Percentiles rank a stretch among this genome's conserved stretches.
phyloP scores from a whole-genome alignment of 345 rosid genomes.

The Melastoma malabathricum region DNA sequence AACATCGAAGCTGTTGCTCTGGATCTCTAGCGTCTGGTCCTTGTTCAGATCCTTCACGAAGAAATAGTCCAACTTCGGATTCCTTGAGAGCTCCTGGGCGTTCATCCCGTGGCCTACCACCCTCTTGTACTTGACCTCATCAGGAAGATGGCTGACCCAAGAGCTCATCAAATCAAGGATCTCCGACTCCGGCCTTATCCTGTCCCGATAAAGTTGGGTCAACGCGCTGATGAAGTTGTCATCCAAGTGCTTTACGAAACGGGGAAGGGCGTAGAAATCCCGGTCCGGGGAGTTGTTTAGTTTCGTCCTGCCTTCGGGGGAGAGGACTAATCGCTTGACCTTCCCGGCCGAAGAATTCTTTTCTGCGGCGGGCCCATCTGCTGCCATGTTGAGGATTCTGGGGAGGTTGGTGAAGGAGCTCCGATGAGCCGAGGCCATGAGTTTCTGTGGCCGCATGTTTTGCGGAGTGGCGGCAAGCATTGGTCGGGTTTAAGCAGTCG shows the following conservation, averaged over 20 bases:
- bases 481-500: too few relatives aligned
- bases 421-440: too few relatives aligned
- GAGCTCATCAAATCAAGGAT: slow-evolving; percentile 87
- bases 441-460: too few relatives aligned
- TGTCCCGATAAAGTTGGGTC: slow-evolving; percentile 49
- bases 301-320: slow-evolving; percentile 52
- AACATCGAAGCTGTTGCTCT: slow-evolving; percentile 51
- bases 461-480: too few relatives aligned
- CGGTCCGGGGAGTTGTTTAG: slow-evolving; percentile 42
- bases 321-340: slow-evolving; percentile 54
- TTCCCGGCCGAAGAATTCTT: slow-evolving; percentile 46
- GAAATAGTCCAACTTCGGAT: slow-evolving; percentile 47
- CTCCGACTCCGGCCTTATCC: slow-evolving; percentile 46
- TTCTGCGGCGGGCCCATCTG: too few relatives aligned
- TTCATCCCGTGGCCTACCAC: slow-evolving; percentile 91
- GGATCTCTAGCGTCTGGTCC: slow-evolving; percentile 42
- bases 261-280: slow-evolving; percentile 62
- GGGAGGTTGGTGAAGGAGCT: too few relatives aligned
- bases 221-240: slow-evolving; percentile 53
- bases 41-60: slow-evolving; percentile 53
- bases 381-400: too few relatives aligned
- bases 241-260: slow-evolving; percentile 81
- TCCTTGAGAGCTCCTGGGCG: slow-evolving; percentile 81
- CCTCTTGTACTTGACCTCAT: slow-evolving; percentile 44
- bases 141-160: slow-evolving; percentile 82